Conservation (phyloP, 768 basidiomycete species). For the Filobasidium floriforme region DNA sequence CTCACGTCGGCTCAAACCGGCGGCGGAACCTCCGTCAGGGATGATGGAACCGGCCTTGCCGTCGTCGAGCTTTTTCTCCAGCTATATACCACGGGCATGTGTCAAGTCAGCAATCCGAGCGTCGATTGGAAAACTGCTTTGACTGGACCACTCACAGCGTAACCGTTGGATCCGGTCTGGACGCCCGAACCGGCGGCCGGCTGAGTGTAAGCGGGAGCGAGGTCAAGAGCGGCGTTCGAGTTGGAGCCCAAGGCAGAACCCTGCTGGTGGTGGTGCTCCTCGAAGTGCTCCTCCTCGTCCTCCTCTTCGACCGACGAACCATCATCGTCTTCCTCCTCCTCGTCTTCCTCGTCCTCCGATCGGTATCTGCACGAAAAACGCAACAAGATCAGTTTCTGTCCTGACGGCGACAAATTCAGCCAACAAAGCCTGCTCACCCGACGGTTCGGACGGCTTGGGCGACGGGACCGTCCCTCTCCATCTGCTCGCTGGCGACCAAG, state of each 20-base stretch:
- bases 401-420: too few relatives aligned
- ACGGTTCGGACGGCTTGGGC: constrained; percentile 82
- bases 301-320: constrained; percentile 58
- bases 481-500: constrained; percentile 84
- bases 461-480: constrained; percentile 86
- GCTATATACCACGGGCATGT: constrained; percentile 37
- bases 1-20: constrained; percentile 55
- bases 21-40: constrained; percentile 36
- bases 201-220: constrained; percentile 58
- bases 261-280: constrained; percentile 47
- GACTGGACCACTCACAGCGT: constrained; percentile 51
- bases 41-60: constrained; percentile 31
- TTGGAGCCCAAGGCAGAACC: constrained; percentile 46
- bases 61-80: constrained; percentile 49
- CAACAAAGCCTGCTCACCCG: constrained; percentile 56
- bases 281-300: constrained; percentile 46
- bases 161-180: constrained; percentile 54
- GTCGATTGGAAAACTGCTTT: constrained; percentile 9
- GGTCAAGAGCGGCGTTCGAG: constrained; percentile 48
- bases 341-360: constrained; percentile 63
- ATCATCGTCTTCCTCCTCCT: constrained; percentile 51
- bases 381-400: constrained; percentile 13
- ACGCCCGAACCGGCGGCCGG: constrained; percentile 48
- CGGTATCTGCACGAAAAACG: constrained; percentile 29
- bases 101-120: constrained; percentile 15